Conservation (phyloP, 306 rosid genomes). For the Citrullus mucosospermus region DNA sequence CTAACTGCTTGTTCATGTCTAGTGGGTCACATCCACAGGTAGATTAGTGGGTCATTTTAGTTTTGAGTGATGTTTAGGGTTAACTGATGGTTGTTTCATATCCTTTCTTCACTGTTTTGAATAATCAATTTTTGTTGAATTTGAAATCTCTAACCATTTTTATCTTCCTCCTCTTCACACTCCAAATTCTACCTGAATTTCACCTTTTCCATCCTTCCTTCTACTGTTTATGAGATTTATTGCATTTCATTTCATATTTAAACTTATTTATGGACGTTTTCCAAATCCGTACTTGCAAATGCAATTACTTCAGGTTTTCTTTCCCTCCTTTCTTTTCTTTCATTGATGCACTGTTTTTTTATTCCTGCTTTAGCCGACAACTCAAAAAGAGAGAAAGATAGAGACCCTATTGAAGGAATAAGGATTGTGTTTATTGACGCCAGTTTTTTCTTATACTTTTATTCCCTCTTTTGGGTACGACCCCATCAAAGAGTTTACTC, state of each 20-base stretch:
- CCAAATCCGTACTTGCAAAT: neutral
- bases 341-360: neutral
- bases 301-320: neutral
- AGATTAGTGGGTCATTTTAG: conserved; percentile 8
- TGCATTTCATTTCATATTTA: neutral
- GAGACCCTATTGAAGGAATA: neutral
- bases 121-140: neutral
- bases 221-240: conserved; percentile 3
- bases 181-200: neutral
- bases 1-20: conserved; percentile 32
- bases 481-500: neutral
- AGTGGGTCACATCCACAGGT: conserved; percentile 67
- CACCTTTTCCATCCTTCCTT: neutral
- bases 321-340: neutral
- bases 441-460: neutral
- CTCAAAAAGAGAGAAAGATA: neutral
- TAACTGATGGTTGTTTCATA: neutral
- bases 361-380: neutral
- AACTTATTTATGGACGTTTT: neutral
- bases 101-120: neutral
- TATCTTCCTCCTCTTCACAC: neutral
- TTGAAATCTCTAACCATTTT: neutral
- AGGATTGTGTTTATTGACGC: neutral
- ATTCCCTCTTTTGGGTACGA: neutral
- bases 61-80: conserved; percentile 2